Evolutionary conservation across 352 stramenopile genomes (phyloP).

Genomic region (Blastocystis sp.): DNA sequence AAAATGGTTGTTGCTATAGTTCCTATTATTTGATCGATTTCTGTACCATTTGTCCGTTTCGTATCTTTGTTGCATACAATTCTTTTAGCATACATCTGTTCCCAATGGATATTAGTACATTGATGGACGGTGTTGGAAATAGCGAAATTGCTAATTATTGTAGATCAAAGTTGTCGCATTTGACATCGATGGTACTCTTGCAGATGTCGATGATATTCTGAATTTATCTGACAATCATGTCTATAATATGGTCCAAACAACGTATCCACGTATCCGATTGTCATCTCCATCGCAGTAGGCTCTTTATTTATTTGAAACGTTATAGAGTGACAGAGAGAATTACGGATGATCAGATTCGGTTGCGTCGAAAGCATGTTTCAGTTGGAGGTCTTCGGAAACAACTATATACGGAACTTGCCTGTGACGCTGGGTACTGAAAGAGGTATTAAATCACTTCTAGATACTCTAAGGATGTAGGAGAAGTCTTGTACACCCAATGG

Average conservation of each 20-base stretch:
- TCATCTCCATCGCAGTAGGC: background rate
- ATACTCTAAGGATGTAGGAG: background rate
- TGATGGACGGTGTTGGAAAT: background rate
- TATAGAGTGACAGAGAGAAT: constrained; percentile 7
- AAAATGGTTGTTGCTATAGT: no score
- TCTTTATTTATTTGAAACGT: background rate
- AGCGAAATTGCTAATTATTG: background rate
- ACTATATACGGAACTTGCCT: background rate
- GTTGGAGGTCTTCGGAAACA: background rate
- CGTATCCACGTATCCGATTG: constrained; percentile 14
- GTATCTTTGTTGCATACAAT: no score
- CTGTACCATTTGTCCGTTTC: no score
- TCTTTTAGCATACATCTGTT: no score
- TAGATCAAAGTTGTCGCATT: constrained; percentile 28
- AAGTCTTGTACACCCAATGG: constrained; percentile 10
- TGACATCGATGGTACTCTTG: constrained; percentile 48
- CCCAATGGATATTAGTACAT: background rate
- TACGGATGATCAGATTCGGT: background rate
- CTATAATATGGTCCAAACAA: background rate
- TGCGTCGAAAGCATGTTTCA: background rate
- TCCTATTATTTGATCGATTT: no score
- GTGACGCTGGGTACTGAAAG: background rate
- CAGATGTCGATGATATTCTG: background rate
- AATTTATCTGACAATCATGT: background rate
- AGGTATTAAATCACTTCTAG: background rate